Percentiles rank a stretch among this genome's conserved stretches.
phyloP scores from a whole-genome alignment of 495 filamentous ascomycete genomes.

The Neurospora sp. region DNA sequence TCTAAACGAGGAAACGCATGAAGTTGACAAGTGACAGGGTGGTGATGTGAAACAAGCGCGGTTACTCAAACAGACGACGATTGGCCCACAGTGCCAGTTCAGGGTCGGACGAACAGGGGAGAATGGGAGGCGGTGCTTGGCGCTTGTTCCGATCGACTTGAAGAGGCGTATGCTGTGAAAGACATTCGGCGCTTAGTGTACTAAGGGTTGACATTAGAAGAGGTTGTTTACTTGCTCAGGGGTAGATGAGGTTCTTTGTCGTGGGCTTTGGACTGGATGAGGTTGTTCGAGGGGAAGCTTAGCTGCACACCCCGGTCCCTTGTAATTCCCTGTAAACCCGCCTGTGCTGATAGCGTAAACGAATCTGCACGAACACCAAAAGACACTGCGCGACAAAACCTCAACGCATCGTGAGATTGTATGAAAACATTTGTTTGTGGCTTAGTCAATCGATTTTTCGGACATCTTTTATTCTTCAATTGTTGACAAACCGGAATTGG shows the following conservation, averaged over 20 bases:
- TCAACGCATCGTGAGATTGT: neutral
- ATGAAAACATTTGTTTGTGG: neutral
- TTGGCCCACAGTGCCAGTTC: neutral
- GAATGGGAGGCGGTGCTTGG: neutral
- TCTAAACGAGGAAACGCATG: neutral
- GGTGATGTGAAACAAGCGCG: constrained; percentile 4
- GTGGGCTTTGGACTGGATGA: neutral
- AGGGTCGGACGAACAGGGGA: neutral
- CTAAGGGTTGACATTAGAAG: neutral
- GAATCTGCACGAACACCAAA: neutral
- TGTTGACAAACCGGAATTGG: neutral
- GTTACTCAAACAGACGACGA: neutral
- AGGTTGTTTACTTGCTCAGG: neutral
- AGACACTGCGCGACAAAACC: neutral
- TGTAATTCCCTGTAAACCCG: neutral
- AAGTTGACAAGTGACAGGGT: neutral
- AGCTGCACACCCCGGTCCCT: neutral
- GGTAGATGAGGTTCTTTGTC: neutral
- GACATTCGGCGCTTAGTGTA: neutral
- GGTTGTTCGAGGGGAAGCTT: neutral
- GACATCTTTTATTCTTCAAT: neutral
- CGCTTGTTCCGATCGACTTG: neutral
- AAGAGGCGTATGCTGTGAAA: neutral
- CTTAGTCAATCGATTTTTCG: neutral
- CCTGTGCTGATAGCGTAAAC: neutral